These are phyloP conservation scores for Nicotiana tabacum DNA, from an alignment of 257 asterid species.

Conservation along the genomic window DNA sequence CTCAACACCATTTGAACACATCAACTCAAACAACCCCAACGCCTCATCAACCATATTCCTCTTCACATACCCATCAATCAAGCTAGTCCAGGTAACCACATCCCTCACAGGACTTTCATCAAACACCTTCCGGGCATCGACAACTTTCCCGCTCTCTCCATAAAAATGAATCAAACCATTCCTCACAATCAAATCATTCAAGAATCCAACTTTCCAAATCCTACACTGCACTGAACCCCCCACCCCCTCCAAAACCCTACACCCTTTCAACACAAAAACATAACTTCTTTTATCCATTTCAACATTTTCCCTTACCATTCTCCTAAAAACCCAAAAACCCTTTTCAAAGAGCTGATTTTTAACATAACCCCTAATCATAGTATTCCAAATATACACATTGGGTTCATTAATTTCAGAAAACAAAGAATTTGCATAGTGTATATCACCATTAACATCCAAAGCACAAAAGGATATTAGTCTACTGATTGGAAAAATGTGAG, in stretches of 20 bases:
- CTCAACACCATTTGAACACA: constrained; percentile 45
- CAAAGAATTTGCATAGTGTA: constrained; percentile 42
- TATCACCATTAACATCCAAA: constrained; percentile 49
- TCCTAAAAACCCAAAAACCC: constrained; percentile 44
- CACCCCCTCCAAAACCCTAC: constrained; percentile 37
- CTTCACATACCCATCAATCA: constrained; percentile 60
- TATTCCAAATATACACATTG: constrained; percentile 74
- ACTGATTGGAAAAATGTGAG: constrained; percentile 69
- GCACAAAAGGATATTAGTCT: constrained; percentile 61
- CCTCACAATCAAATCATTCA: constrained; percentile 49
- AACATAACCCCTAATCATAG: constrained; percentile 61
- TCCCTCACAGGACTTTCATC: constrained; percentile 48
- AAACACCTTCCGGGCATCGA: constrained; percentile 40
- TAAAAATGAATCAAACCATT: constrained; percentile 68
- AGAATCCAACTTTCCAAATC: constrained; percentile 61
- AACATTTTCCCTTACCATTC: constrained; percentile 48
- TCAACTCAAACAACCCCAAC: constrained; percentile 50
- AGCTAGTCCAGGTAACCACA: constrained; percentile 81
- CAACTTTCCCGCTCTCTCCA: constrained; percentile 36
- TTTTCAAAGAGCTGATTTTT: constrained; percentile 32
- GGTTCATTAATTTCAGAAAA: constrained; percentile 51
- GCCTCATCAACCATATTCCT: constrained; percentile 58
- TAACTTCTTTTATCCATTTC: constrained; percentile 69
- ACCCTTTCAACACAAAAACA: constrained; percentile 62
- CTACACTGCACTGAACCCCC: constrained; percentile 55